These are phyloP conservation scores for Xylaria bambusicola DNA, from an alignment of 495 filamentous ascomycete species.

Conservation along the genomic window DNA sequence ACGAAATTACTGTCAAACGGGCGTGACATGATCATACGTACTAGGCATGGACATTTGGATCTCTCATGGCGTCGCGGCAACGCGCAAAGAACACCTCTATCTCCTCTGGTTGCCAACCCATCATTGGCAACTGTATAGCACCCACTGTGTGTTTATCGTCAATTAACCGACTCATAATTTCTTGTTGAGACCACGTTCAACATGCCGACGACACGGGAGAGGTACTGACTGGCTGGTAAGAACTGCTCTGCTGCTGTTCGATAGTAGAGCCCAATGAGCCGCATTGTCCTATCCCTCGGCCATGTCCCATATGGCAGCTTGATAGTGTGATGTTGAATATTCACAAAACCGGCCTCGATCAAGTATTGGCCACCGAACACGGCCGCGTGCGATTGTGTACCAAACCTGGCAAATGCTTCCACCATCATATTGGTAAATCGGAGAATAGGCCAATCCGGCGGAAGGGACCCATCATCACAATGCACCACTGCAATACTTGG, in stretches of 20 bases:
- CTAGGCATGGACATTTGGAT: slow-evolving; percentile 56
- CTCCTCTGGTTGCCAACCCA: slow-evolving; percentile 54
- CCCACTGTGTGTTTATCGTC: slow-evolving; percentile 25
- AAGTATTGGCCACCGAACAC: slow-evolving; percentile 52
- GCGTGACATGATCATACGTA: slow-evolving; percentile 1
- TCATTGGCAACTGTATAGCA: slow-evolving; percentile 47
- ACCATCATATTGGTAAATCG: slow-evolving; percentile 30
- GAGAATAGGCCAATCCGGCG: slow-evolving; percentile 31
- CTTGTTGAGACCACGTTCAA: slow-evolving; percentile 39
- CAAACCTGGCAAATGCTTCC: slow-evolving; percentile 25
- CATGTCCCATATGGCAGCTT: slow-evolving; percentile 58
- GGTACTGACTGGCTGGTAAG: slow-evolving; percentile 30
- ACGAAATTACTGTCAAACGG: background rate
- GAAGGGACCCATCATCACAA: slow-evolving; percentile 47
- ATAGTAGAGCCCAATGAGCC: slow-evolving; percentile 43
- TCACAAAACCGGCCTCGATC: slow-evolving; percentile 58
- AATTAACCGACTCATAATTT: slow-evolving; percentile 17
- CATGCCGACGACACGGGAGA: background rate
- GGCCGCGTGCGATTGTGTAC: slow-evolving; percentile 45
- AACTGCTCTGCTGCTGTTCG: slow-evolving; percentile 41
- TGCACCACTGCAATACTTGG: slow-evolving; percentile 20
- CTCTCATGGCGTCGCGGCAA: slow-evolving; percentile 49
- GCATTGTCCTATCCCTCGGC: slow-evolving; percentile 52
- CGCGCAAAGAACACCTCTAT: slow-evolving; percentile 54
- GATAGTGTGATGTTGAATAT: slow-evolving; percentile 50